A percentile compares a stretch with the other conserved stretches of the same genome.
phyloP scores from a whole-genome alignment of 1,139 yeast genomes.

The Yamadazyma jaroonii region DNA sequence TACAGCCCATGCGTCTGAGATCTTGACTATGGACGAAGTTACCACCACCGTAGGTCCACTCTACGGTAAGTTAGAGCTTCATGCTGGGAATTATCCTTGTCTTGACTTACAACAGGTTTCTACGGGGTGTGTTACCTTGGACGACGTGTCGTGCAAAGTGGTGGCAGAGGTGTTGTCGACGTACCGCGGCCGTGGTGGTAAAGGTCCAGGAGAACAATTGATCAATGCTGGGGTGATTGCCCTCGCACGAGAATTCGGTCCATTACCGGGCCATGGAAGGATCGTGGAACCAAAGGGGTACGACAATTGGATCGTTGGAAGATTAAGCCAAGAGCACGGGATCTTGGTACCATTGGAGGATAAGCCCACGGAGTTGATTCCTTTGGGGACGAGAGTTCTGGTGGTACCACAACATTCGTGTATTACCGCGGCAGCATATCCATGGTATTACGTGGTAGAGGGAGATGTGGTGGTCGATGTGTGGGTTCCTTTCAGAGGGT shows the following conservation, averaged over 20 bases:
- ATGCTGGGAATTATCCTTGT: conserved; percentile 76
- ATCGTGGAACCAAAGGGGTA: conserved; percentile 32
- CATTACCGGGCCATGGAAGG: conserved; percentile 49
- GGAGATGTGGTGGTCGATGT: conserved; percentile 54
- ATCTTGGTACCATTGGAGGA: conserved; percentile 42
- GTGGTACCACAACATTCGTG: conserved; percentile 75
- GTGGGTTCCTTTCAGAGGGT: conserved; percentile 70
- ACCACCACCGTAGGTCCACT: conserved; percentile 22
- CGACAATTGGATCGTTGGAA: conserved; percentile 53
- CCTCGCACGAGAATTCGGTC: conserved; percentile 61
- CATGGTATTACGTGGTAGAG: conserved; percentile 54
- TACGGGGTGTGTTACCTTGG: conserved; percentile 52
- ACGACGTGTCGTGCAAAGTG: conserved; percentile 54
- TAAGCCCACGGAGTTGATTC: conserved; percentile 30
- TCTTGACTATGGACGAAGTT: conserved; percentile 20
- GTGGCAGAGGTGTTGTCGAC: conserved; percentile 63
- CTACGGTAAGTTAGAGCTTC: conserved; percentile 58
- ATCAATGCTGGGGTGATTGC: conserved; percentile 75
- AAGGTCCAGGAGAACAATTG: conserved; percentile 56
- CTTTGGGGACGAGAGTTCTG: conserved; percentile 52
- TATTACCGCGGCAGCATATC: conserved; percentile 65
- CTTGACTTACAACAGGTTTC: conserved; percentile 76
- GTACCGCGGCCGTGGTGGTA: conserved; percentile 50
- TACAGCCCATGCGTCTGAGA: conserved; percentile 63
- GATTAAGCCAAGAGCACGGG: conserved; percentile 67